phyloP scores from a whole-genome alignment of 805 yeast species.

The Saccharomycopsis oosterbeekiorum region DNA sequence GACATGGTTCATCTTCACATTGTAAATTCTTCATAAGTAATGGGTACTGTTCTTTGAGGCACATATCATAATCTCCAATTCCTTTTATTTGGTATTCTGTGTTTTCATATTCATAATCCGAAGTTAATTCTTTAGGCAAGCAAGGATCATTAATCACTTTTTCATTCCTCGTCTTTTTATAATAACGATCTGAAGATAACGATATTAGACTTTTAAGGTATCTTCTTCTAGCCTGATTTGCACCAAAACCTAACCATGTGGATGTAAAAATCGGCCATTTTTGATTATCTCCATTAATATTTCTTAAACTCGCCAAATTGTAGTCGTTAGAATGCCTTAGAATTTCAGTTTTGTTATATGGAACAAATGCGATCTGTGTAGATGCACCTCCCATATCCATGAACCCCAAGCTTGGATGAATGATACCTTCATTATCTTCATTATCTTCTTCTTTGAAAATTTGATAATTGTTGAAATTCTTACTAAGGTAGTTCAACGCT shows the following conservation, averaged over 20 bases:
- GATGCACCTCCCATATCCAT: constrained; percentile 99
- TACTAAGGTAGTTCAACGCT: constrained; percentile 75
- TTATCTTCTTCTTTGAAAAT: constrained; percentile 22
- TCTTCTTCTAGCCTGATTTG: constrained; percentile 81
- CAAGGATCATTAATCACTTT: constrained; percentile 60
- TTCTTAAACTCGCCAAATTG: constrained; percentile 53
- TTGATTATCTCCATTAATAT: constrained; percentile 59
- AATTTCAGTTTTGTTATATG: constrained; percentile 51
- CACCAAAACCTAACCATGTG: constrained; percentile 97
- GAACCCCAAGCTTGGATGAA: constrained; percentile 69
- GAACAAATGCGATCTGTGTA: constrained; percentile 90
- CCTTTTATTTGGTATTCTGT: constrained; percentile 49
- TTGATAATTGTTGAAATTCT: constrained; percentile 42
- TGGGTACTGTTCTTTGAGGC: constrained; percentile 66
- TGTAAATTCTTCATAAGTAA: constrained; percentile 69
- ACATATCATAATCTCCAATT: constrained; percentile 66
- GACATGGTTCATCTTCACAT: constrained; percentile 80
- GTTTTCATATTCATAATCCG: constrained; percentile 33
- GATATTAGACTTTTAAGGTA: constrained; percentile 50
- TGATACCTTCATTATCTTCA: constrained; percentile 17
- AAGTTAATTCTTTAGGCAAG: constrained; percentile 52
- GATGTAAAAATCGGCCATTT: constrained; percentile 85
- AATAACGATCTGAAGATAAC: constrained; percentile 29
- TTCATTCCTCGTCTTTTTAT: not conserved
- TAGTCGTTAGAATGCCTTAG: constrained; percentile 64